Percentiles rank a stretch among this genome's conserved stretches.
These are phyloP conservation scores for Penicillium sp. DNA, from an alignment of 2,329 filamentous ascomycete species.

Conservation along the genomic window DNA sequence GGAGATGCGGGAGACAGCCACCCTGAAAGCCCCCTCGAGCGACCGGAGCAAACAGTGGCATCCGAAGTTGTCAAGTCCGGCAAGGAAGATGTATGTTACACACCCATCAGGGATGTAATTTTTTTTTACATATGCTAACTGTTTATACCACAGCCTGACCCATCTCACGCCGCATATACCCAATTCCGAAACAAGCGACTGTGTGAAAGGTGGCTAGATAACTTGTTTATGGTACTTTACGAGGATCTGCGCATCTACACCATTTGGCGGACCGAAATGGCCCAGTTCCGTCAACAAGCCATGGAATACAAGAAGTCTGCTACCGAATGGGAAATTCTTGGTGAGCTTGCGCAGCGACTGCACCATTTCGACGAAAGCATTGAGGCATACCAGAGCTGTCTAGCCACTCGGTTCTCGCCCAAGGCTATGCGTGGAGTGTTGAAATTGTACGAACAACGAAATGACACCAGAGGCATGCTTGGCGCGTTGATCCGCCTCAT, in stretches of 20 bases:
- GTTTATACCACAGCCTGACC: conserved; percentile 52
- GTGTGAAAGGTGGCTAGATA: conserved; percentile 97
- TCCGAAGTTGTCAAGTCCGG: conserved; percentile 75
- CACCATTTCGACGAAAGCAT: conserved; percentile 89
- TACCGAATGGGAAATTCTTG: conserved; percentile 97
- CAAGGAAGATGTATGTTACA: conserved; percentile 62
- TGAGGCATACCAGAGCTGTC: conserved; percentile 87
- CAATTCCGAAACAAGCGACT: conserved; percentile 96
- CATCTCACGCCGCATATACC: conserved; percentile 72
- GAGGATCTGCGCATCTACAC: conserved; percentile 98
- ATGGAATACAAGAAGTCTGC: conserved; percentile 95
- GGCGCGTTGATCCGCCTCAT: conserved; percentile 86
- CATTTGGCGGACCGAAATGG: conserved; percentile 98
- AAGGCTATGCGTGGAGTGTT: conserved; percentile 87
- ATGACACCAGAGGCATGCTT: conserved; percentile 77
- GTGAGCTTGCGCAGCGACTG: conserved; percentile 84
- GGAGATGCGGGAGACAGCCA: conserved; percentile 31
- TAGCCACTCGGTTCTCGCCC: conserved; percentile 85
- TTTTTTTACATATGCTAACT: conserved; percentile 11
- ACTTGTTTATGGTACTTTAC: conserved; percentile 98
- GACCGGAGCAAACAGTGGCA: conserved; percentile 74
- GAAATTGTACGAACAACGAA: conserved; percentile 71
- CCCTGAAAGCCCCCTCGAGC: conserved; percentile 60
- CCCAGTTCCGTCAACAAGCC: conserved; percentile 88
- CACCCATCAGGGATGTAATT: background rate